Evolutionary conservation across 2,329 filamentous ascomycete species (phyloP).

Genomic region (Alternaria triticina): DNA sequence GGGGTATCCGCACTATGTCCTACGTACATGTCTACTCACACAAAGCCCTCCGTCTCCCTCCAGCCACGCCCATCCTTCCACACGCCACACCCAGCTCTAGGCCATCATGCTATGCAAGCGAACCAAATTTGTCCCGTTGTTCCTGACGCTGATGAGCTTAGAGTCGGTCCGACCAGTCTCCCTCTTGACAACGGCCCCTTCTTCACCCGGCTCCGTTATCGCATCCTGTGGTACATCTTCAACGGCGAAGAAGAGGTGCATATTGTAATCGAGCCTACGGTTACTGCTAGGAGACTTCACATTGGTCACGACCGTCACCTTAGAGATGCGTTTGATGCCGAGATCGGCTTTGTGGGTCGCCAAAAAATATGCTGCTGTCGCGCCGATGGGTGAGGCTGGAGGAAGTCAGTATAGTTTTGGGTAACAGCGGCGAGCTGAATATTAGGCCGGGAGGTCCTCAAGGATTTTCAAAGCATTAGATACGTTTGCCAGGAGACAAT

Average conservation of each 20-base stretch:
- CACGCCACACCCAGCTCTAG: background rate
- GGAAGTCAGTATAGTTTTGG: background rate
- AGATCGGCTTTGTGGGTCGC: slow-evolving; percentile 23
- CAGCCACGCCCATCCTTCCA: background rate
- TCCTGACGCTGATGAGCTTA: background rate
- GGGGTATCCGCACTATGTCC: background rate
- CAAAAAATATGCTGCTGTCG: slow-evolving; percentile 20
- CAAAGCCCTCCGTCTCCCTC: background rate
- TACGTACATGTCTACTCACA: background rate
- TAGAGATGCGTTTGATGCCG: slow-evolving; percentile 23
- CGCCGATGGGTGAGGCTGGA: slow-evolving; percentile 27
- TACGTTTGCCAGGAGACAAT: background rate
- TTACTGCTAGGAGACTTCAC: background rate
- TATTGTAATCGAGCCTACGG: background rate
- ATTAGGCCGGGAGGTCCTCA: background rate
- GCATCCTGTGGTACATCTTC: slow-evolving; percentile 15
- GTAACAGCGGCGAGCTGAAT: background rate
- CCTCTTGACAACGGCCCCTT: background rate
- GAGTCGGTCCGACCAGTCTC: background rate
- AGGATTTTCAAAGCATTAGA: no score
- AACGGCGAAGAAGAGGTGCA: slow-evolving; percentile 24
- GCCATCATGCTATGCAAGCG: background rate
- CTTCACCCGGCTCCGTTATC: background rate
- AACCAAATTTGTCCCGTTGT: background rate
- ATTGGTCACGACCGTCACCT: slow-evolving; percentile 18